Base-by-base conservation (phyloP, 139 green algal species). In the Auxenochlorella protothecoides region DNA sequence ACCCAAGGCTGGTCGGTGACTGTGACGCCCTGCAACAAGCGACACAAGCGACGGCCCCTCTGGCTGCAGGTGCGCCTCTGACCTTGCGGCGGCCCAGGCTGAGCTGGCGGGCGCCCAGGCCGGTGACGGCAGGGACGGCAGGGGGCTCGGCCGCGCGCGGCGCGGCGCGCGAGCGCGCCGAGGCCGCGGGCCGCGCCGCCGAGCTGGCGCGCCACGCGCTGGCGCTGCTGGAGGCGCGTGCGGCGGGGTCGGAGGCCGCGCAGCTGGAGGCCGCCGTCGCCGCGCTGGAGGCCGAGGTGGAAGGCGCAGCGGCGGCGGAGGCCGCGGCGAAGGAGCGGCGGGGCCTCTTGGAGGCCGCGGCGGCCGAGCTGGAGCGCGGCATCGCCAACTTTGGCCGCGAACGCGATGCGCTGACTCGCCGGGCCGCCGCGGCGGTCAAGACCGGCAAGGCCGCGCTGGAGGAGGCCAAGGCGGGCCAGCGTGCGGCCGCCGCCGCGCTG, bases 301-400 rank as follows among this genome's bases (percentile, higher is more conserved):
- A 65, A 9, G 80, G 82, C 16, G 86, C 84, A 0, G 66, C 83
- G 62, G 63, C 70, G 44, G 79, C 85, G 15, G 80, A 80, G 5
- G 59, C 70, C 6, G 78, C 73, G 3, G 92, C 92, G 13, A 62
- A 69, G 13, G 69, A 83, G 60, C 82, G 71, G 63, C 89, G 90
- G 76, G 67, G 76, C n/a, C 84, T 85, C 56, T 76, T 93, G 73
- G 73, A 81, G 63, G 85, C 79, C 11, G 72, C 85, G 10, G 87
- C 87, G 64, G 79, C 91, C 83, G 57, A 64, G 12, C 78, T 97
- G 69, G 84, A 95, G 74, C 74, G 81, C 16, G 81, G 95, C 72
- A 92, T 97, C 11, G 79, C 79, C 63, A 85, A 90, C 66, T 92
- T 96, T 79, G 82, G 73, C 7, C 88, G 90, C 76, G 87, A 96